These are phyloP conservation scores for Leptographium radiaticola DNA, from an alignment of 2,329 filamentous ascomycete species.

Conservation along the genomic window DNA sequence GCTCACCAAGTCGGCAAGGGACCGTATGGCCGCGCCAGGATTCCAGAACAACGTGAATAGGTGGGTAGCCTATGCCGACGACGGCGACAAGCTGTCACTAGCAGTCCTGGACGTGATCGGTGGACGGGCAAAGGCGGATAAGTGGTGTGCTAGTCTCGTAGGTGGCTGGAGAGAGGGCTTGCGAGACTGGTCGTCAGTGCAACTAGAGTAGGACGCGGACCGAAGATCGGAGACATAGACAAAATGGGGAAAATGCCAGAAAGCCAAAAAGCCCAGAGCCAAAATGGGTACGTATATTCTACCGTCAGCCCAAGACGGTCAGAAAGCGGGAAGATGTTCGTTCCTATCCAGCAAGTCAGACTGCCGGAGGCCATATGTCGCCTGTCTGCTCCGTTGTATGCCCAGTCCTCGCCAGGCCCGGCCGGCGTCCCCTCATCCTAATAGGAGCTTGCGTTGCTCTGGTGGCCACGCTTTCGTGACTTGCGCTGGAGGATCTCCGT, in stretches of 20 bases:
- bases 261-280: not conserved
- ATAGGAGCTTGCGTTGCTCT: not conserved
- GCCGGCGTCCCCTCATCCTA: too few species aligned
- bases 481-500: conserved; percentile 26
- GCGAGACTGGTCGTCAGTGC: conserved; percentile 23
- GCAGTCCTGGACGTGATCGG: conserved; percentile 17
- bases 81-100: conserved; percentile 10
- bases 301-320: not conserved
- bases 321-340: not conserved
- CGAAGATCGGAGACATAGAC: not conserved
- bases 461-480: conserved; percentile 16
- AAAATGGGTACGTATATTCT: conserved; percentile 1
- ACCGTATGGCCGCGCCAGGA: conserved; percentile 18
- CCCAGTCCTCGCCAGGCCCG: too few species aligned
- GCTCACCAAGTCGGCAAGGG: conserved; percentile 19
- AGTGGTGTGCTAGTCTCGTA: conserved; percentile 22
- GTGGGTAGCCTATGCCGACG: conserved; percentile 15
- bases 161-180: conserved; percentile 25
- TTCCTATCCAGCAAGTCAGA: not conserved
- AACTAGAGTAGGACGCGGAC: conserved; percentile 16
- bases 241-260: not conserved
- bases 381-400: not conserved
- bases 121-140: conserved; percentile 17
- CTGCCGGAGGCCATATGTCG: not conserved
- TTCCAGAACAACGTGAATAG: conserved; percentile 24